Evolutionary conservation across 2,329 filamentous ascomycete genomes (phyloP), one percentile per base, ranked within the genome.

Genomic region (Clonostachys chloroleuca): DNA sequence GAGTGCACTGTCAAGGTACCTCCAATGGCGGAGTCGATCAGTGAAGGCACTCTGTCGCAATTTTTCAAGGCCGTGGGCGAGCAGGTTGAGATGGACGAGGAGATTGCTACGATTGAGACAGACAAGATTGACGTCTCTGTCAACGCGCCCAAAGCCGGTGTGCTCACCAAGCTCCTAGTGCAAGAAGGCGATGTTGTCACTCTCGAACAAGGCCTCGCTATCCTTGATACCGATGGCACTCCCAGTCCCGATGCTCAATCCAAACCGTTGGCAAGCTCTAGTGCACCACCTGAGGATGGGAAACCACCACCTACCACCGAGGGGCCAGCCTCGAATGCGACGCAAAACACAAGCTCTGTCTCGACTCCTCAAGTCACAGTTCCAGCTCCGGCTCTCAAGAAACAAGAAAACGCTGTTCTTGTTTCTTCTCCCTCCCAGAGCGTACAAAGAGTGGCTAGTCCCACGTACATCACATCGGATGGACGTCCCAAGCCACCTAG

Each of bases 81-180:
- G 34, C 49, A 46, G 20, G 52, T 63, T 16, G 60, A 63, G 39
- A 54, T 52, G 30, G 61, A 63, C 40, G 61, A 64, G 42, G 61
- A 63, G 43, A 51, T 63, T 17, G 60, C 59, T 17, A 64, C 54
- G 46, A 62, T 63, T 47, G 61, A 63, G 51, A 63, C 61, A 2
- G 61, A 63, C 54, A 63, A 63, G 56, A 63, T 63, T 7, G 61
- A 63, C 39, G 53, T 63, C 20, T 52, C 60, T 3, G 60, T 63
- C 12, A 60, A 55, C 46, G 56, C 59, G 5, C 53, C 50, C 18
- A 55, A 62, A 40, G 48, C 48, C 6, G 61, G 54, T 13, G 47
- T 55, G 12, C 50, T 64, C 2, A 55, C 53, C 24, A 60, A 64
- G 51, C 54, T 60, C 18, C 60, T 63, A 47, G 61, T 53, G 12